Evolutionary conservation across 306 rosid species (phyloP), one percentile per base, ranked within the genome.

Genomic region (Acacia melanoxylon): DNA sequence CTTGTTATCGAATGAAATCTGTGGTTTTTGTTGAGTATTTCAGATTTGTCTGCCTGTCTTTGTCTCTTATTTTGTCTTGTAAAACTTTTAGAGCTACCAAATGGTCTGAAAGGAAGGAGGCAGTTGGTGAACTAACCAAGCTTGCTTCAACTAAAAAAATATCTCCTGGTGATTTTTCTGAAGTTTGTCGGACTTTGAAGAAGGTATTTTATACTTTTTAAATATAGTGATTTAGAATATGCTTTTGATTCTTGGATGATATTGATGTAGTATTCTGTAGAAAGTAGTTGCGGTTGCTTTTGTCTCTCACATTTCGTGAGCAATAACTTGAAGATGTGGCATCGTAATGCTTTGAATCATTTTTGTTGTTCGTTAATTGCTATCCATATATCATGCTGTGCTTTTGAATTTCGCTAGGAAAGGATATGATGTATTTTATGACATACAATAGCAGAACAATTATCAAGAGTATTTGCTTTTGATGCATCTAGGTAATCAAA

Each of bases 41-140:
- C 40, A 35, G 25, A 65, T 68, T n/a, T 72, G 19, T 75, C 75
- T 25, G 42, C n/a, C 78, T 49, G 52, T 8, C 59, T 63, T 82
- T 74, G 15, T 59, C 29, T 49, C 8, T 15, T 52, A 14, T 78
- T 33, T 45, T 19, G 68, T 52, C 48, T n/a, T 72, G 4, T 76
- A 66, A 77, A 71, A 83, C 19, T 83, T 42, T 72, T 61, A 96
- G 99, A 96, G 99, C 98, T 72, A 77, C 99, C 77, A 96, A 96
- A 83, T 96, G 99, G 99, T 94, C 97, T 72, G 99, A 96, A 78
- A 72, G 99, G 74, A 96, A 94, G 90, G 99, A 91, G 83, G 99
- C 98, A 84, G 97, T 96, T 81, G 92, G 94, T 33, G 98, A 94
- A 88, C 89, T 96, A 61, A 91, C 94, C 70, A 96, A 91, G 85